Evolutionary conservation across 1,284 basidiomycete species (phyloP), one percentile per base, ranked within the genome.

Genomic region (Cutaneotrichosporon sp.): DNA sequence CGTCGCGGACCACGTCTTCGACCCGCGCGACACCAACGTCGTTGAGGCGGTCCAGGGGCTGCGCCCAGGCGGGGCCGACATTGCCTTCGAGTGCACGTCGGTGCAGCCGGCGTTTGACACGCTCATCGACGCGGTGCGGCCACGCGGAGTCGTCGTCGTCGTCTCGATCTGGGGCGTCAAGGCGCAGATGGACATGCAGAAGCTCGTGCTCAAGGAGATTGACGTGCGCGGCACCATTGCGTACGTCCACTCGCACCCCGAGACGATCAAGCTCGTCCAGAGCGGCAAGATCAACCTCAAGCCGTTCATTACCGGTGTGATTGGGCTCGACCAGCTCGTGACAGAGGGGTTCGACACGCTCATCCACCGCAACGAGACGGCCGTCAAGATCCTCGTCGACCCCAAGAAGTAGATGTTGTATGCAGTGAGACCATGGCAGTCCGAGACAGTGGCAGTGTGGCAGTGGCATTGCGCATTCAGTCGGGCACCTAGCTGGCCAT

Each of bases 341-440:
- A 31, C 14, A 10, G 61, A 60, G 16, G 64, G 64, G 3, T 56
- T 63, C 36, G 61, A 66, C 25, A 63, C 61, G 29, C 61, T 66
- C 25, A 59, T 66, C 31, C 36, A 66, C 58, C 58, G 54, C 11
- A 66, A 66, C 54, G 64, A 66, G 50, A 63, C 61, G 31, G 61
- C 61, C 1, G 64, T 66, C 56, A 66, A 66, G 61, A 66, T 66
- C n/a, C 61, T 66, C 25, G 64, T 66, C 22, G 49, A 66, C 49
- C 64, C 64, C 1, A 45, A 49, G 36, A 38, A 47, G 31, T 29
- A 29, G 29, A 5, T 29, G 29, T 29, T 29, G 29, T 29, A 29
- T 29, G 29, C 29, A 29, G 33, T 13, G 4, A 56, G 13, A 9
- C 5, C 16, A 11, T 36, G 34, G 34, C 34, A 42, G 38, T 42